Conservation (phyloP, 805 yeast species). For the Wickerhamiella azymoides region DNA sequence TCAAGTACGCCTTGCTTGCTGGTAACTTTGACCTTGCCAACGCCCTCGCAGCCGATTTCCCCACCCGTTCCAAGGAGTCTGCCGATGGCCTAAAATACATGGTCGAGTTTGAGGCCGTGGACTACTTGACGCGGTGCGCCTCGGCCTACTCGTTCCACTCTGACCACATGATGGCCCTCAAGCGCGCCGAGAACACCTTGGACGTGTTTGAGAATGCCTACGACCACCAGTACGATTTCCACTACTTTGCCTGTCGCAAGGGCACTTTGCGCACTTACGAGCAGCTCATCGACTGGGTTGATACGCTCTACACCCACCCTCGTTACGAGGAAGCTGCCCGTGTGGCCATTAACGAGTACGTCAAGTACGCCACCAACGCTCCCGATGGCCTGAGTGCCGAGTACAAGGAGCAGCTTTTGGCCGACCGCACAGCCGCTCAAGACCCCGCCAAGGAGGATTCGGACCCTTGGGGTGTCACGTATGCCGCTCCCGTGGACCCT, state of each 20-base stretch:
- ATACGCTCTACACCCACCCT: slow-evolving; percentile 52
- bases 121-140: slow-evolving; percentile 78
- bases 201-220: slow-evolving; percentile 56
- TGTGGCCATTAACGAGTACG: slow-evolving; percentile 48
- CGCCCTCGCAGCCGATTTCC: slow-evolving; percentile 56
- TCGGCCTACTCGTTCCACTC: slow-evolving; percentile 62
- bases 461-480: slow-evolving; percentile 39
- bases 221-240: slow-evolving; percentile 89
- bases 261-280: slow-evolving; percentile 82
- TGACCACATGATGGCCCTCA: slow-evolving; percentile 57
- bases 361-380: slow-evolving; percentile 25
- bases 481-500: slow-evolving; percentile 27
- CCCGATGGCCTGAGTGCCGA: slow-evolving; percentile 22
- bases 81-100: slow-evolving; percentile 70
- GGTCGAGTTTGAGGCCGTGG: slow-evolving; percentile 78
- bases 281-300: slow-evolving; percentile 72
- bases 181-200: slow-evolving; percentile 55
- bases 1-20: slow-evolving; percentile 70
- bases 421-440: slow-evolving; percentile 21
- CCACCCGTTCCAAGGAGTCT: slow-evolving; percentile 30
- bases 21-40: slow-evolving; percentile 61
- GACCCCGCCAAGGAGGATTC: slow-evolving; percentile 13
- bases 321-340: slow-evolving; percentile 54
- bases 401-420: slow-evolving; percentile 26
- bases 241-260: slow-evolving; percentile 75